phyloP scores from a whole-genome alignment of 441 rosid genomes.

The Macaranga tanarius region DNA sequence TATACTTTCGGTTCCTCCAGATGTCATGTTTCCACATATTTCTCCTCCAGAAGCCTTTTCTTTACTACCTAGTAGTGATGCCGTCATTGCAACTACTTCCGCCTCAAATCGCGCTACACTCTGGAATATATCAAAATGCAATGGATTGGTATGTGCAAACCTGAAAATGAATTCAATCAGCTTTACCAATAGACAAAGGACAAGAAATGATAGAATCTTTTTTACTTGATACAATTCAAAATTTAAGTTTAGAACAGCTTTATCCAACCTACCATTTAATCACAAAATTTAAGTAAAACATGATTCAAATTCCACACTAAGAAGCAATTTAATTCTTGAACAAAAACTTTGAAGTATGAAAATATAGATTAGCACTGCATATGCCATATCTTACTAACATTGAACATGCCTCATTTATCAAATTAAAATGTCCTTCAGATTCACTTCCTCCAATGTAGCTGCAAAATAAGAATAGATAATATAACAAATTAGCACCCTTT shows the following conservation, averaged over 20 bases:
- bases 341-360: neutral
- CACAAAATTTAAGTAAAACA: neutral
- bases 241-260: neutral
- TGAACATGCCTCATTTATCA: conserved; percentile 95
- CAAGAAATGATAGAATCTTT: neutral
- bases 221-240: too few relatives aligned
- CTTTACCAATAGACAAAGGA: neutral
- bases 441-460: conserved; percentile 93
- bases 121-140: conserved; percentile 85
- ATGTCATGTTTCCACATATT: conserved; percentile 97
- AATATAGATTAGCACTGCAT: conserved; percentile 3
- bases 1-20: conserved; percentile 97
- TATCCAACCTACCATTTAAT: neutral
- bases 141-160: conserved; percentile 97
- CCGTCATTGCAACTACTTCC: conserved; percentile 97
- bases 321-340: conserved; percentile 2
- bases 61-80: conserved; percentile 75
- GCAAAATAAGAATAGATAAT: conserved; percentile 22
- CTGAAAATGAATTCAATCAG: conserved; percentile 42
- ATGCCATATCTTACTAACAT: conserved; percentile 58
- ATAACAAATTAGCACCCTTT: conserved; percentile 2
- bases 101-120: conserved; percentile 88
- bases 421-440: conserved; percentile 87
- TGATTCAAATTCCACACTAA: neutral
- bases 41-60: conserved; percentile 75